Base-by-base conservation (phyloP, 1,284 basidiomycete genomes). In the Marasmius sp. region DNA sequence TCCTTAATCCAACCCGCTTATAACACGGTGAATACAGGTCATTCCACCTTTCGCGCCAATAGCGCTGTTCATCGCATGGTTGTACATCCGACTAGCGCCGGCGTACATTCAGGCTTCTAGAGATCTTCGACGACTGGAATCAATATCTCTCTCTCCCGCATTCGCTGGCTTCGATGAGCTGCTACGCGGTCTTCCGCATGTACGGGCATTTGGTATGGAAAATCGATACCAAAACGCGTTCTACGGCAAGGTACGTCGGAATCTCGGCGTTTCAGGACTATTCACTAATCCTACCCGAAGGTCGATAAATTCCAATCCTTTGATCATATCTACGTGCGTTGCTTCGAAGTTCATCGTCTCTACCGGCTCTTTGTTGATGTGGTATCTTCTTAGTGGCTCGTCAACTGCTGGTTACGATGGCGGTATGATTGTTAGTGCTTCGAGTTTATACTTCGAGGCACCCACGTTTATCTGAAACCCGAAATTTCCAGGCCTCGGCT, bases 201-300 rank as follows among this genome's bases (percentile, higher is more conserved):
- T 95, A 20, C 85, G 93, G 33, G 93, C 92, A 0, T 95, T 93
- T 72, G 89, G 87, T 2, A 92, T 91, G 79, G 93, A 94, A 69
- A 77, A 79, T 36, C 75, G 88, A 61, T 94, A 94, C 73, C 90
- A 93, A 68, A 80, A 88, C 64, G 67, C 75, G 16, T 90, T 94
- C 68, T 93, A 91, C 73, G 59, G 60, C 7, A 78, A 75, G 70
- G 79, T 78, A 57, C n/a, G 72, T 60, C 48, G n/a, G 57, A 6
- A 41, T 18, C 22, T 27, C 12, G 20, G 20, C 18, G 56, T 22
- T 55, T 57, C 12, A 55, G 10, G 14, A 20, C 55, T 51, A n/a
- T 51, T 11, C 53, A 36, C 9, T 39, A 11, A 22, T 8, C 36
- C 16, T 20, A 39, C 62, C 71, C 77, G 58, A 81, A 91, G 74